Base-by-base conservation (phyloP, 371 early-diverging fungal genomes). In the Mucor ambiguus region DNA sequence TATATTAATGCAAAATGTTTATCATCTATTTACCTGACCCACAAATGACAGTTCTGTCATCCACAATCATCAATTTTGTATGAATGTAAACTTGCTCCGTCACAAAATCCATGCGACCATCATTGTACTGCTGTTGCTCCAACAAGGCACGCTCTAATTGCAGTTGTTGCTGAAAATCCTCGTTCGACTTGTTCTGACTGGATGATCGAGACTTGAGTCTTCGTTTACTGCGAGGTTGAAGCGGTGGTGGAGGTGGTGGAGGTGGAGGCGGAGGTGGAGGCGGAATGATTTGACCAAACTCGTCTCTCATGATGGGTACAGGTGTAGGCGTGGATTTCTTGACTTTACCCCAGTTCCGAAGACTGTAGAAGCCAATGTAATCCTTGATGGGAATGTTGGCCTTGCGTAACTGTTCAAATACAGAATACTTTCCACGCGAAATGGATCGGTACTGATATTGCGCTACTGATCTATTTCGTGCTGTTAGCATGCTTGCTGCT, bases 71-170 rank as follows among this genome's bases (percentile, higher is more conserved):
- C 35, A 95, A 70, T 67, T 96, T 96, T 20, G 91, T 85, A 74
- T 96, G 96, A 49, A 95, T 87, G 73, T 96, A 95, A 38, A 94
- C 82, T 60, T 90, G 87, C 66, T 95, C 94, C 0, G 92, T 91
- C 0, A 91, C 87, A 72, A 71, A 83, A 32, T 79, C 75, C 48
- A 63, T 54, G 41, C 64, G 38, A 9, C 68, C 60, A 58, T 67
- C 64, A 38, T 67, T 55, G 18, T 55, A 60, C 7, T 60, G 55
- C 18, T 66, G 61, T 28, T 54, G 54, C 7, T 37, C 54, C n/a
- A 54, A 33, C n/a, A 54, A 35, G 24, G 52, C 52, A 24, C 28
- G 32, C 5, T 35, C 33, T 24, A 38, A 18, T 32, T 59, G 43
- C 20, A 28, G 4, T 24, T 66, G 60, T 14, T 52, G 44, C 26